Evolutionary conservation across 345 rosid genomes (phyloP).

Genomic region (Erodium maritimum): DNA sequence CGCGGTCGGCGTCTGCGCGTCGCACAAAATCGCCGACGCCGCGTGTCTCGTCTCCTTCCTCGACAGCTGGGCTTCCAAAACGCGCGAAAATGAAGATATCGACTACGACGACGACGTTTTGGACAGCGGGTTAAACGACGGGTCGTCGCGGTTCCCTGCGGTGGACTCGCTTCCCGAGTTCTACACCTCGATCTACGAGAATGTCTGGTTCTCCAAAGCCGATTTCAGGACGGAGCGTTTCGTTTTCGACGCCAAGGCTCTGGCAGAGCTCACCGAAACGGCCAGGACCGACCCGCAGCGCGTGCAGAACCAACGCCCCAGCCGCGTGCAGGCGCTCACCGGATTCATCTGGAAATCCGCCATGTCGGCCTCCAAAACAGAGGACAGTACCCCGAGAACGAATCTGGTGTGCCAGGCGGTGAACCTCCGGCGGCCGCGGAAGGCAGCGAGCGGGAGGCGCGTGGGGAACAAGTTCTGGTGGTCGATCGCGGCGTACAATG

Average conservation of each 20-base stretch:
- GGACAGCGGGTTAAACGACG: background rate
- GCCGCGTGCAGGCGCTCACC: slow-evolving; percentile 3
- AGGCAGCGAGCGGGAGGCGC: background rate
- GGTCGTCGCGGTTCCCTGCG: slow-evolving; percentile 1
- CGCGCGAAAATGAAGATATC: no score
- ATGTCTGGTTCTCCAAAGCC: slow-evolving; percentile 6
- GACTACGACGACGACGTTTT: no score
- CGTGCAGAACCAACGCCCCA: background rate
- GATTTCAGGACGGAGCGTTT: slow-evolving; percentile 6
- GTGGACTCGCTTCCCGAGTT: slow-evolving; percentile 3
- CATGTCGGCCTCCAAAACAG: slow-evolving; percentile 1
- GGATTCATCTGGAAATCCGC: slow-evolving; percentile 10
- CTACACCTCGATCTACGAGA: background rate
- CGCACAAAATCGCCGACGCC: slow-evolving; percentile 7
- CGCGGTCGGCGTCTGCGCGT: slow-evolving; percentile 4
- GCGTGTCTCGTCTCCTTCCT: background rate
- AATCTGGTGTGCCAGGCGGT: background rate
- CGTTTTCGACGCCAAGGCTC: slow-evolving; percentile 7
- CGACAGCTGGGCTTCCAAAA: no score
- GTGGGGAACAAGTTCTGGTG: background rate
- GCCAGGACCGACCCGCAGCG: background rate
- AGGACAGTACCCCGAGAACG: background rate
- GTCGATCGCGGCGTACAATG: background rate
- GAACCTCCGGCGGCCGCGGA: slow-evolving; percentile 1
- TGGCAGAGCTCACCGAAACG: background rate